These are phyloP conservation scores for Vigna angularis DNA, from an alignment of 306 rosid genomes.

Conservation along the genomic window DNA sequence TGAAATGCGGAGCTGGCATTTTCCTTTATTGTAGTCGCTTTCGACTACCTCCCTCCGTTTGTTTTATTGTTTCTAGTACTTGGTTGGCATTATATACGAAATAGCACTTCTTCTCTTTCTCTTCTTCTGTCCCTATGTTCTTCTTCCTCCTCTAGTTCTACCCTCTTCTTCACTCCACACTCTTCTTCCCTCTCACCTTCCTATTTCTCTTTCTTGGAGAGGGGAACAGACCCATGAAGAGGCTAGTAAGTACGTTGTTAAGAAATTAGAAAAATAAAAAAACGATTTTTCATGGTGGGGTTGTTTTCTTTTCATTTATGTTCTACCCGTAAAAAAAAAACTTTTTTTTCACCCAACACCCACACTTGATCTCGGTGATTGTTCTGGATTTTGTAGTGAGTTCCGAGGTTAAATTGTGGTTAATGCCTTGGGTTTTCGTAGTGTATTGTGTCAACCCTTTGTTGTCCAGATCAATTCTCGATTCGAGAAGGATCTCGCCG, in stretches of 20 bases:
- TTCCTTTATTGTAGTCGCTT: constrained; percentile 48
- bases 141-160: not conserved
- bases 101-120: constrained; percentile 28
- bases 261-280: not conserved
- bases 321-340: not conserved
- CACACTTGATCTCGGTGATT: constrained; percentile 33
- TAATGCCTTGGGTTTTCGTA: constrained; percentile 26
- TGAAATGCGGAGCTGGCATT: constrained; percentile 49
- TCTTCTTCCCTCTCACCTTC: constrained; percentile 22
- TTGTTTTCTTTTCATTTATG: constrained; percentile 4
- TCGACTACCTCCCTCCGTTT: constrained; percentile 44
- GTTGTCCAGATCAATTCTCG: constrained; percentile 26
- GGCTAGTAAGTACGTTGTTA: constrained; percentile 72
- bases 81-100: constrained; percentile 49
- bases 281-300: not conserved
- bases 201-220: constrained; percentile 23
- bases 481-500: constrained; percentile 14
- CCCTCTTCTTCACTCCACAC: constrained; percentile 33
- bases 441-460: constrained; percentile 13
- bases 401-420: constrained; percentile 22
- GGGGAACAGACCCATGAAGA: constrained; percentile 50
- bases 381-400: constrained; percentile 6
- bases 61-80: constrained; percentile 43
- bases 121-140: constrained; percentile 22
- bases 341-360: not conserved